phyloP scores from a whole-genome alignment of 1,139 yeast genomes.

The Debaryomyces coudertii region DNA sequence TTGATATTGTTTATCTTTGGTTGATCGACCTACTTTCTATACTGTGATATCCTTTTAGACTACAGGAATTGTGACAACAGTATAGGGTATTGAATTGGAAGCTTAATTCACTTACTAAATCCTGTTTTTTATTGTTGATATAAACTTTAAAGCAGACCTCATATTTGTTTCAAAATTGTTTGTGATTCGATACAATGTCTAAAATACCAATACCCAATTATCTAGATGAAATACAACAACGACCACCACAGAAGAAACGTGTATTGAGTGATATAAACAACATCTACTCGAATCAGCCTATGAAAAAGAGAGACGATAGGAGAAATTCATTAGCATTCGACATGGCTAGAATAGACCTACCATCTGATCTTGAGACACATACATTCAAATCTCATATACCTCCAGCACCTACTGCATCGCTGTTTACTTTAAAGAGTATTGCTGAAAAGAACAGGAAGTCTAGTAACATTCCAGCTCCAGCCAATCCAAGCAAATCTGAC shows the following conservation, averaged over 20 bases:
- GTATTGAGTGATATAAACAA: conserved; percentile 21
- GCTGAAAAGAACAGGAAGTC: conserved; percentile 11
- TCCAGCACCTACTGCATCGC: conserved; percentile 10
- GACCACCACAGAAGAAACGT: conserved; percentile 16
- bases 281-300: conserved; percentile 1
- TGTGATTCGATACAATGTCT: conserved; percentile 5
- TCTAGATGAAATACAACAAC: background rate
- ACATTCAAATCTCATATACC: conserved; percentile 14
- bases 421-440: conserved; percentile 9
- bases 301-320: conserved; percentile 8
- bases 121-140: background rate
- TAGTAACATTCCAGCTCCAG: conserved; percentile 14
- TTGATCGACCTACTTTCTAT: background rate
- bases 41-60: background rate
- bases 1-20: background rate
- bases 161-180: conserved; percentile 7
- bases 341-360: conserved; percentile 18
- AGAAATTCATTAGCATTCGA: conserved; percentile 22
- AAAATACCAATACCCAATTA: background rate
- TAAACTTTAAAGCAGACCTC: background rate
- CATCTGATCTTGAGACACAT: conserved; percentile 6
- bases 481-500: conserved; percentile 5
- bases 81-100: background rate
- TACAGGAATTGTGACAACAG: background rate
- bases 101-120: background rate